These are phyloP conservation scores for Psilocybe subaeruginosa DNA, from an alignment of 768 basidiomycete genomes.

Conservation along the genomic window DNA sequence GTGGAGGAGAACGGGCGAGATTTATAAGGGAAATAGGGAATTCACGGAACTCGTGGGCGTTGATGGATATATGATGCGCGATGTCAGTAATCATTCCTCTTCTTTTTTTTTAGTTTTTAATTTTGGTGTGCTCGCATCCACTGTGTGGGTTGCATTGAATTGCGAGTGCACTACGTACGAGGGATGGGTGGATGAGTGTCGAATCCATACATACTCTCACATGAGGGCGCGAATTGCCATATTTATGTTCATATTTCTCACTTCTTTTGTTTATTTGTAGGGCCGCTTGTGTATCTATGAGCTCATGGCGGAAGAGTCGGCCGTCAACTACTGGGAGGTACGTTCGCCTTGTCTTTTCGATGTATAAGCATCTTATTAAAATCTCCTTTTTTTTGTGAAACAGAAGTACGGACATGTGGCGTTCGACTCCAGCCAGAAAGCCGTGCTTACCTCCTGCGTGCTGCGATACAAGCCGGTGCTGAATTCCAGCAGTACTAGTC, in stretches of 20 bases:
- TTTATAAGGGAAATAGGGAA: conserved; percentile 97
- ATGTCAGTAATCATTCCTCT: conserved; percentile 47
- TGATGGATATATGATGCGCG: conserved; percentile 87
- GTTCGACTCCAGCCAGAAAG: conserved; percentile 90
- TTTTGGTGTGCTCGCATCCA: neutral
- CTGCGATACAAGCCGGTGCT: conserved; percentile 76
- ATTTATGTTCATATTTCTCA: conserved; percentile 1
- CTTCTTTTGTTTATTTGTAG: conserved; percentile 31
- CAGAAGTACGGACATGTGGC: conserved; percentile 96
- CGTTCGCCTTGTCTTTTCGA: conserved; percentile 3
- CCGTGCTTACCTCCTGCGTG: conserved; percentile 90
- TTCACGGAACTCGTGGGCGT: conserved; percentile 91
- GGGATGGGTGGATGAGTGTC: neutral
- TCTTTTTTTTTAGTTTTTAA: neutral
- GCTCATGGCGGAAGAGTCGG: conserved; percentile 96
- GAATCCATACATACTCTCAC: neutral
- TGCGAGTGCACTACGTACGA: neutral
- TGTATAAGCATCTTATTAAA: neutral
- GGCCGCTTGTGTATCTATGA: conserved; percentile 97
- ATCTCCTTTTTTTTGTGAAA: neutral
- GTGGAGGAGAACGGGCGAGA: conserved; percentile 96
- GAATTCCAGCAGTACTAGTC: conserved; percentile 38
- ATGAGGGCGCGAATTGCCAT: neutral
- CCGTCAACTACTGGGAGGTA: conserved; percentile 98
- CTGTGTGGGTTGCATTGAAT: neutral